These are phyloP conservation scores for Lepiota brunneoincarnata DNA, from an alignment of 768 basidiomycete species.

Conservation along the genomic window DNA sequence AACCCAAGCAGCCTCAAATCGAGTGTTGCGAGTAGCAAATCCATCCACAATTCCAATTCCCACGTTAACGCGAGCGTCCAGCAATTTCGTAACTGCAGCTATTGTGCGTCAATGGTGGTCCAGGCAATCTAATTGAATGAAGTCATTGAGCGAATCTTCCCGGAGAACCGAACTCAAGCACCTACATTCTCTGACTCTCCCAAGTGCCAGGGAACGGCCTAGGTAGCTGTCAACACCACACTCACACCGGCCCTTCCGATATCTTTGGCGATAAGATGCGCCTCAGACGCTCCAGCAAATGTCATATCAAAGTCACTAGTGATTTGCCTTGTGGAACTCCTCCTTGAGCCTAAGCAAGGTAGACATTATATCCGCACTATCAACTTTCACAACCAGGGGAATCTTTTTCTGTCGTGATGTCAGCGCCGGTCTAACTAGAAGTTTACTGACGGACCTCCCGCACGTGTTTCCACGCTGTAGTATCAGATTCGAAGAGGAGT, in stretches of 20 bases:
- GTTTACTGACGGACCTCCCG: conserved; percentile 26
- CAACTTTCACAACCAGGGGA: conserved; percentile 63
- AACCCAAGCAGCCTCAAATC: conserved; percentile 66
- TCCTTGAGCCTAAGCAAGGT: conserved; percentile 59
- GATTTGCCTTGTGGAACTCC: conserved; percentile 40
- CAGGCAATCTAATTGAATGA: conserved; percentile 47
- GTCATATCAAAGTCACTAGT: conserved; percentile 39
- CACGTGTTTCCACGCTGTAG: conserved; percentile 34
- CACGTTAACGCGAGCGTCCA: conserved; percentile 60
- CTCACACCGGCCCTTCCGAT: conserved; percentile 61
- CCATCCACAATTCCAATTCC: conserved; percentile 58
- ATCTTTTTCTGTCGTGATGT: conserved; percentile 45
- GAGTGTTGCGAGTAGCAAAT: conserved; percentile 63
- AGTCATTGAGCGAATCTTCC: neutral
- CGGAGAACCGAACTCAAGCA: neutral
- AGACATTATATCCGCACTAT: conserved; percentile 77
- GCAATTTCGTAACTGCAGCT: conserved; percentile 52
- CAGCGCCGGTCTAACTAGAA: neutral
- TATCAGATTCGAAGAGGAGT: conserved; percentile 34
- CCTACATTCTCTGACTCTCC: conserved; percentile 65
- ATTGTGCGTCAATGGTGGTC: conserved; percentile 62
- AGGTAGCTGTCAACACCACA: conserved; percentile 64
- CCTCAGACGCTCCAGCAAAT: conserved; percentile 59
- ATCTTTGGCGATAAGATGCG: conserved; percentile 60
- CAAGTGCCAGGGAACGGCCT: conserved; percentile 64